Evolutionary conservation across 805 yeast species (phyloP), one percentile per base, ranked within the genome.

Genomic region (Lachancea kluyveri): DNA sequence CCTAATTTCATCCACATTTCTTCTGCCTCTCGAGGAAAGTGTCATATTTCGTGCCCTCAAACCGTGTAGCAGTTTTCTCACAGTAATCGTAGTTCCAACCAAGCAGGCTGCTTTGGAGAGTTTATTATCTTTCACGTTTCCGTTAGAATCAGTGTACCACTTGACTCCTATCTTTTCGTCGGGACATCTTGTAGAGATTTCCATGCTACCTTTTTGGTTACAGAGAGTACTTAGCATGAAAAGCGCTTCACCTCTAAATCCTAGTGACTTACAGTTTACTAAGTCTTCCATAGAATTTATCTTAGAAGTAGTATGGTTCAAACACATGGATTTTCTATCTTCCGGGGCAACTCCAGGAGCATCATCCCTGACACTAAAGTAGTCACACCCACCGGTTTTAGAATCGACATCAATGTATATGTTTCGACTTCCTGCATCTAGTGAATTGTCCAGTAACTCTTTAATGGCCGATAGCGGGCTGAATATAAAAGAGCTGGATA

Each of bases 211-310:
- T 12, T 52, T 45, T 4, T 31, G 37, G 13, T 36, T 31, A 3
- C 45, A 34, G 14, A 59, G 36, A 26, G 44, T 59, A 16, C 62
- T 52, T 14, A 72, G 44, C 24, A 57, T 52, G 41, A 56, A 58
- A 6, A 73, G 45, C 0, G 75, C 74, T 37, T 69, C 70, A 6
- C 77, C 79, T 46, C 73, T 53, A 38, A 66, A 71, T 1, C 78
- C 77, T 31, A 65, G 52, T 0, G 72, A 55, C 1, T 35, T 16
- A 4, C 61, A 31, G 3, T 23, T 26, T 4, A 43, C 35, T 6
- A 70, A 33, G 21, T 66, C 68, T 1, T 46, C 47, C 6, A 49
- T 20, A 0, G 38, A 31, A 0, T 38, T 21, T 3, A 68, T 42
- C 37, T 68, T 72, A 0, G 74, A 68, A 1, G 77, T 71, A 8